These are phyloP conservation scores for Phytophthora capsici DNA, from an alignment of 352 stramenopile species.

Conservation along the genomic window DNA sequence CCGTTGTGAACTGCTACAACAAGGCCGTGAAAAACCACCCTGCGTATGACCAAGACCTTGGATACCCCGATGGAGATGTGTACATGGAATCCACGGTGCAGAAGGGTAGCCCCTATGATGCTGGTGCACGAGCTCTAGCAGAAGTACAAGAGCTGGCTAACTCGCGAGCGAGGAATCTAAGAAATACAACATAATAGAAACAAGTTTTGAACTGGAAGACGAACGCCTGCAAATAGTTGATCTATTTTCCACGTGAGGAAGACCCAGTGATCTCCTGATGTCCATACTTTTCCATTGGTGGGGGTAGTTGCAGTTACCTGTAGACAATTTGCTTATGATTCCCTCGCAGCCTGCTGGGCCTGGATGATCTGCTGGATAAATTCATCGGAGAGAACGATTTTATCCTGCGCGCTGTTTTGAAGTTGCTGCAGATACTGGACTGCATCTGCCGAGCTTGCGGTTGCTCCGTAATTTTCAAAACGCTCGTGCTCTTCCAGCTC, in stretches of 20 bases:
- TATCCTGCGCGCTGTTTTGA: slow-evolving; percentile 87
- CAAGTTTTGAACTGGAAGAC: slow-evolving; percentile 9
- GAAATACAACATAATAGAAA: slow-evolving; percentile 39
- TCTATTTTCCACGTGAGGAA: slow-evolving; percentile 2
- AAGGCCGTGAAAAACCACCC: slow-evolving; percentile 91
- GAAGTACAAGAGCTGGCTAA: slow-evolving; percentile 83
- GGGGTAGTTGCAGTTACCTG: slow-evolving; percentile 15
- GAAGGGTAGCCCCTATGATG: slow-evolving; percentile 76
- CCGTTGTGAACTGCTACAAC: slow-evolving; percentile 91
- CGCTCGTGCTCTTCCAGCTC: slow-evolving; percentile 82
- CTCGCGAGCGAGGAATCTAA: slow-evolving; percentile 62
- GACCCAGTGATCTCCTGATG: slow-evolving; percentile 4
- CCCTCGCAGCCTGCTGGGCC: slow-evolving; percentile 75
- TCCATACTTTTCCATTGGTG: slow-evolving; percentile 18
- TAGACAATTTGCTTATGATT: slow-evolving; percentile 55
- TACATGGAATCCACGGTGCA: slow-evolving; percentile 79
- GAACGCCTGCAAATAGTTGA: not conserved
- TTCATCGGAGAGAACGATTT: slow-evolving; percentile 84
- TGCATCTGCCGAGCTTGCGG: slow-evolving; percentile 82
- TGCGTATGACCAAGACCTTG: slow-evolving; percentile 81
- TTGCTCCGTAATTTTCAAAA: slow-evolving; percentile 77
- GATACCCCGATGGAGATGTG: slow-evolving; percentile 80
- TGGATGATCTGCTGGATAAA: slow-evolving; percentile 90
- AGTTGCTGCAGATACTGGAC: slow-evolving; percentile 88
- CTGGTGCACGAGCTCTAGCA: slow-evolving; percentile 62